Evolutionary conservation across 441 rosid species (phyloP).

Genomic region (Adansonia madagascariensis): DNA sequence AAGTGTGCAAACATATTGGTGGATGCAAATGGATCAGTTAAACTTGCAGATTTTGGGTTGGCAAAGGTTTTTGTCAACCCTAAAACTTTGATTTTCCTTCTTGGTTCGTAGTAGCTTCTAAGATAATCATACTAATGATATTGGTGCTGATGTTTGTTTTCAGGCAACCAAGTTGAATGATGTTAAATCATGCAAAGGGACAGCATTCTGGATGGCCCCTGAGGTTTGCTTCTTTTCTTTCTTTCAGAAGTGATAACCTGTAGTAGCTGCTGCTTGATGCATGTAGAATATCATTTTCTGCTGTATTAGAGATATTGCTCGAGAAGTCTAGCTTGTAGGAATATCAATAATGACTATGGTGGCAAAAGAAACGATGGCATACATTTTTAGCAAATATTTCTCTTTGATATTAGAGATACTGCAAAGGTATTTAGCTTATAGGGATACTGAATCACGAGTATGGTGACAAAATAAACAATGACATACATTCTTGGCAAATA

Average conservation of each 20-base stretch:
- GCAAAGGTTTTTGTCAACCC: conserved; percentile 67
- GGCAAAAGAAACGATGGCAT: not conserved
- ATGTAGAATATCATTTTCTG: not conserved
- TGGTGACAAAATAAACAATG: not conserved
- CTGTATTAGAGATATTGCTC: not conserved
- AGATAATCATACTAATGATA: conserved; percentile 22
- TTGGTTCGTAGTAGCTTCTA: conserved; percentile 17
- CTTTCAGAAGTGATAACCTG: conserved; percentile 17
- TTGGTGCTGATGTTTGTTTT: conserved; percentile 28
- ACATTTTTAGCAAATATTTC: not conserved
- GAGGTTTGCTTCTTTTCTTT: conserved; percentile 60
- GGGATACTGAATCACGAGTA: not conserved
- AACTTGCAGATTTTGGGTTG: conserved; percentile 97
- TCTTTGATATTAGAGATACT: not conserved
- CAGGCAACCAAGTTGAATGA: conserved; percentile 88
- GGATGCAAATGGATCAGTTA: conserved; percentile 78
- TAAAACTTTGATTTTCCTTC: conserved; percentile 21
- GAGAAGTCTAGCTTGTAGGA: not conserved
- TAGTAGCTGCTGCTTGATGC: not conserved
- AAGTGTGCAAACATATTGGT: conserved; percentile 96
- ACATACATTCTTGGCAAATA: not conserved
- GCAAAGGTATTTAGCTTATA: conserved; percentile 1
- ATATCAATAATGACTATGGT: conserved; percentile 6
- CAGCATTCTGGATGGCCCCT: conserved; percentile 99
- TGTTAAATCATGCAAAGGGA: conserved; percentile 85